Base-by-base conservation (phyloP, 805 yeast genomes). In the Saccharomycopsis sp. region DNA sequence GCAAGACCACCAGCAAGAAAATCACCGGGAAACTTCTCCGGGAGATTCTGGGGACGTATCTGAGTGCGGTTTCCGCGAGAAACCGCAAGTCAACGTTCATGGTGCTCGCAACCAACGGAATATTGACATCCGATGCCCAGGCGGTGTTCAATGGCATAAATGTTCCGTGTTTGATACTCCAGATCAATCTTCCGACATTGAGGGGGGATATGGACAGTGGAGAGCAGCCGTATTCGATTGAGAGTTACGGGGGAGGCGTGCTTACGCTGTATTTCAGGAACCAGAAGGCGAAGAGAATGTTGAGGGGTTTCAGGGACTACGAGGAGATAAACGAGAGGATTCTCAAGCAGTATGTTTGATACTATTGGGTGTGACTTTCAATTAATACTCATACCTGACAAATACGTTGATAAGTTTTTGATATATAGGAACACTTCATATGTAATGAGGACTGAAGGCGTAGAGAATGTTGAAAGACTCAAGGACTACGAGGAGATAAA, bases 1-100 rank as follows among this genome's bases (percentile, higher is more conserved):
- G 63, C 34, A 59, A 59, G 40, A 52, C 58, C 16, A 23, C 62
- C 12, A 50, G 24, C 21, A 58, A 53, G 24, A 61, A 61, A 18
- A n/a, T 61, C 3, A 37, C 58, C 2, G 47, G 54, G 14, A 56
- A 53, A 20, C 41, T 59, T 12, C 9, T 61, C 15, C 50, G 62
- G n/a, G 63, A 61, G 37, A 15, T 59, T 3, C 21, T 34, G n/a
- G 63, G 63, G 2, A 34, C 50, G 2, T 55, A 56, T 50, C 51
- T 18, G 23, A 34, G 47, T 34, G 8, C 48, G 1, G 53, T 59
- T 20, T 37, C 24, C 7, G 3, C 12, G 5, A 3, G 34, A 5
- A 41, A 47, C 14, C 44, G 37, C 15, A 37, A 34, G 12, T 37
- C 23, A 3, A 51, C 56, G 12, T 53, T 60, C 37, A 16, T 53